phyloP scores from a whole-genome alignment of 208 protist genomes.

The Vickermania ingenoplastis region DNA sequence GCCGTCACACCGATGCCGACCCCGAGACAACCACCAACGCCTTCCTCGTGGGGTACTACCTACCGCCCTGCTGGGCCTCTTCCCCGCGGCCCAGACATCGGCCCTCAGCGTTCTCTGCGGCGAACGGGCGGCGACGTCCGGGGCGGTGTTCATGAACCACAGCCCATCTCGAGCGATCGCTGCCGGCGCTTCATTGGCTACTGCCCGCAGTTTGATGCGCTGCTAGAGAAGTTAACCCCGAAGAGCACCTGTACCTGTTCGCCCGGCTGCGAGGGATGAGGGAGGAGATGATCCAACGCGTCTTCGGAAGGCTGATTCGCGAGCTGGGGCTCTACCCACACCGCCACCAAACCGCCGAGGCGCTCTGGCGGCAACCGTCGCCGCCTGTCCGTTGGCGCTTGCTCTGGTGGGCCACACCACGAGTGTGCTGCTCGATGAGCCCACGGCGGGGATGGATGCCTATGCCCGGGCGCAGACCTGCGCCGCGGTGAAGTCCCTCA shows the following conservation, averaged over 20 bases:
- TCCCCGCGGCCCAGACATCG: constrained; percentile 89
- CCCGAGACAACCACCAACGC: too few relatives aligned
- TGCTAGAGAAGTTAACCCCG: constrained; percentile 85
- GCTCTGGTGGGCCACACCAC: constrained; percentile 80
- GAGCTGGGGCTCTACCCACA: constrained; percentile 40
- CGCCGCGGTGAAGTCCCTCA: constrained; percentile 59
- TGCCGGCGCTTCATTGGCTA: constrained; percentile 79
- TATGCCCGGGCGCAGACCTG: constrained; percentile 65
- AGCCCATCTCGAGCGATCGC: constrained; percentile 17
- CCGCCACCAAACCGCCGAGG: constrained; percentile 69
- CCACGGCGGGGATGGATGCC: too few relatives aligned
- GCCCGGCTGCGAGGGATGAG: constrained; percentile 52
- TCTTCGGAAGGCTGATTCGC: constrained; percentile 33
- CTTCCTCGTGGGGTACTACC: not conserved
- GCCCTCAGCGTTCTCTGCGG: constrained; percentile 76
- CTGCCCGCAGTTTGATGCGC: constrained; percentile 93
- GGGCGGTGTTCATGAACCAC: constrained; percentile 59
- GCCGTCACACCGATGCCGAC: constrained; percentile 52
- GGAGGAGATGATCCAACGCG: constrained; percentile 25
- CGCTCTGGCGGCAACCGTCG: too few relatives aligned
- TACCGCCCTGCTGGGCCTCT: constrained; percentile 84
- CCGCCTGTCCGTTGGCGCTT: constrained; percentile 77
- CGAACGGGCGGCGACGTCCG: constrained; percentile 53
- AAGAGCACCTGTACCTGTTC: constrained; percentile 91
- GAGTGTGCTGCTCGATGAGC: constrained; percentile 75